Conservation (phyloP, 2,329 filamentous ascomycete genomes). For the Helminthosporium solani region DNA sequence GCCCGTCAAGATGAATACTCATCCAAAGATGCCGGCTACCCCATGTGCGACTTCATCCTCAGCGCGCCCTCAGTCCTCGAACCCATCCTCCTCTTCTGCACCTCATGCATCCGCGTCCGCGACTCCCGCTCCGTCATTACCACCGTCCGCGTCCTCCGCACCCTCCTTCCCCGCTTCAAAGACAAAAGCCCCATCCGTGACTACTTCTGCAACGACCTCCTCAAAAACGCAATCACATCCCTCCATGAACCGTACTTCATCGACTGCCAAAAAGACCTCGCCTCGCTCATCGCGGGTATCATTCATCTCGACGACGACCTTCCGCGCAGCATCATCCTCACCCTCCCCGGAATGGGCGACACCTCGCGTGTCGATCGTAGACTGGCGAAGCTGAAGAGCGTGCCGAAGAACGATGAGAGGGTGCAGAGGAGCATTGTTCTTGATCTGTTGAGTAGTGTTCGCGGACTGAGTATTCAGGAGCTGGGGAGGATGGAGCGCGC, state of each 20-base stretch:
- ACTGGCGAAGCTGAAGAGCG: constrained; percentile 39
- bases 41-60: constrained; percentile 80
- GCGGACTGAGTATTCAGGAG: constrained; percentile 90
- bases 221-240: constrained; percentile 85
- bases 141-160: constrained; percentile 82
- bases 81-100: constrained; percentile 87
- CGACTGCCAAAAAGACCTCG: constrained; percentile 90
- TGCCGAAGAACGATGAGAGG: constrained; percentile 60
- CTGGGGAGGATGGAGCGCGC: constrained; percentile 72
- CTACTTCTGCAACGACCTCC: constrained; percentile 84
- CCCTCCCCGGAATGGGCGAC: constrained; percentile 72
- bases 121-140: constrained; percentile 86
- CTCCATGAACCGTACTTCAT: constrained; percentile 97
- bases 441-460: constrained; percentile 79
- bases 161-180: constrained; percentile 76
- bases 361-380: constrained; percentile 62
- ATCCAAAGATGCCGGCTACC: constrained; percentile 54
- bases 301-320: constrained; percentile 74
- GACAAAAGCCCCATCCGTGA: constrained; percentile 66
- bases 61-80: constrained; percentile 76
- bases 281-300: constrained; percentile 82
- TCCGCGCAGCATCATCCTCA: constrained; percentile 73
- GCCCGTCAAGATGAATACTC: constrained; percentile 31
- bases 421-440: constrained; percentile 80
- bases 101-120: constrained; percentile 83